phyloP scores from a whole-genome alignment of 768 basidiomycete species.

The Phylloporus sp. region DNA sequence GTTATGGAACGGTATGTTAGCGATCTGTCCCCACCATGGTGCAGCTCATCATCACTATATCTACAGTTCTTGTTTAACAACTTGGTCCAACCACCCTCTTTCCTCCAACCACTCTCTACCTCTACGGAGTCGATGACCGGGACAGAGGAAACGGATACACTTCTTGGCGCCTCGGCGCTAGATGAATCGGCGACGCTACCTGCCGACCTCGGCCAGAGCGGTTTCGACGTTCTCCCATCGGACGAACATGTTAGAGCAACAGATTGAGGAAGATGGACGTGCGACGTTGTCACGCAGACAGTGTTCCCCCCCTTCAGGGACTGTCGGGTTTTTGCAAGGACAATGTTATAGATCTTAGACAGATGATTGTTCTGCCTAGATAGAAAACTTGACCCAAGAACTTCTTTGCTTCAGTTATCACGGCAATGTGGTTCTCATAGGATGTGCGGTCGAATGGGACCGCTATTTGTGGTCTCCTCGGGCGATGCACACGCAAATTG shows the following conservation, averaged over 20 bases:
- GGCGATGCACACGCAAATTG: neutral
- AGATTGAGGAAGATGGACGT: slow-evolving; percentile 4
- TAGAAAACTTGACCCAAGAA: neutral
- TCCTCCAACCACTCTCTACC: slow-evolving; percentile 45
- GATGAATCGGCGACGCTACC: slow-evolving; percentile 86
- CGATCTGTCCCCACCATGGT: slow-evolving; percentile 4
- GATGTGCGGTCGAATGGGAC: neutral
- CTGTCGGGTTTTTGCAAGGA: neutral
- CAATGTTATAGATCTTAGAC: neutral
- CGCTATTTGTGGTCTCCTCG: neutral
- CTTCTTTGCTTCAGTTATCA: neutral
- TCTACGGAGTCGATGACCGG: slow-evolving; percentile 34
- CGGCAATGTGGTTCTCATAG: neutral
- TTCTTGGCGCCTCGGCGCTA: slow-evolving; percentile 42
- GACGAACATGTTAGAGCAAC: slow-evolving; percentile 30
- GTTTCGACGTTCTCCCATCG: slow-evolving; percentile 76
- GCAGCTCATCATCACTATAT: slow-evolving; percentile 2
- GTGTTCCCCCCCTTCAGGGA: neutral
- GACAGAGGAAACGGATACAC: slow-evolving; percentile 54
- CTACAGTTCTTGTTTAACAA: slow-evolving; percentile 86
- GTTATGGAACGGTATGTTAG: slow-evolving; percentile 76
- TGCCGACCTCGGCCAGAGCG: slow-evolving; percentile 74
- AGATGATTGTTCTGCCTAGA: neutral
- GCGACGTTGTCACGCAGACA: neutral
- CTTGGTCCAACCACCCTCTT: slow-evolving; percentile 61